phyloP scores from a whole-genome alignment of 2,329 filamentous ascomycete species.

The Clonostachys byssicola region DNA sequence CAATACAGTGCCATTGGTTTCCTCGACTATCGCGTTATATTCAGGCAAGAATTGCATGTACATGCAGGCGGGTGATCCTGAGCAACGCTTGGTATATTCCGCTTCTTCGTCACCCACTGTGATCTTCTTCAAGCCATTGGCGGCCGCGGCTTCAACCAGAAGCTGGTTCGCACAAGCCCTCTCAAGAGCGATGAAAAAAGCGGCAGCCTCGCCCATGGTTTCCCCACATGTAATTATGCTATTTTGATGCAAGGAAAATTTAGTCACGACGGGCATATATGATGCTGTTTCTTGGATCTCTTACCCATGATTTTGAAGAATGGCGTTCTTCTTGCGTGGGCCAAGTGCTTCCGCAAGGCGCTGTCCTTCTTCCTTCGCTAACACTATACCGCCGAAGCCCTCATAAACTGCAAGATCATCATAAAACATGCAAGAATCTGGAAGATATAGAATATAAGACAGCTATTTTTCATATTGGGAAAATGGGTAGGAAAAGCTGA shows the following conservation, averaged over 20 bases:
- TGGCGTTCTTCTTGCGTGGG: constrained; percentile 40
- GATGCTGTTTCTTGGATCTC: background rate
- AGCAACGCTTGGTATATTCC: constrained; percentile 9
- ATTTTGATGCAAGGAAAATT: constrained; percentile 18
- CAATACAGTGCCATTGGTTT: background rate
- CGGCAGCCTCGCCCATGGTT: constrained; percentile 65
- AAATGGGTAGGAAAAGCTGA: background rate
- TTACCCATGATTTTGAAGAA: constrained; percentile 56
- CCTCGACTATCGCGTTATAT: background rate
- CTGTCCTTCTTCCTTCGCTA: constrained; percentile 55
- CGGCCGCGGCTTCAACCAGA: constrained; percentile 16
- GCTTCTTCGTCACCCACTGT: constrained; percentile 29
- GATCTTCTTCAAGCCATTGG: background rate
- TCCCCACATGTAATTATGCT: constrained; percentile 55
- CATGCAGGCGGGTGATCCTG: background rate
- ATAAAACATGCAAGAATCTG: constrained; percentile 25
- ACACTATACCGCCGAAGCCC: constrained; percentile 25
- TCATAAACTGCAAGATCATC: background rate
- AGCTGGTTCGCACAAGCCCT: constrained; percentile 24
- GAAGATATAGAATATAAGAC: too few relatives aligned
- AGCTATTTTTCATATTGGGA: too few relatives aligned
- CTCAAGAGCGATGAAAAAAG: constrained; percentile 45
- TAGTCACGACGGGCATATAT: background rate
- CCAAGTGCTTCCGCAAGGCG: constrained; percentile 55
- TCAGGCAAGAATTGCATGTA: background rate